Conservation (phyloP, 1,139 yeast species). For the Tardiomyces depauwii region DNA sequence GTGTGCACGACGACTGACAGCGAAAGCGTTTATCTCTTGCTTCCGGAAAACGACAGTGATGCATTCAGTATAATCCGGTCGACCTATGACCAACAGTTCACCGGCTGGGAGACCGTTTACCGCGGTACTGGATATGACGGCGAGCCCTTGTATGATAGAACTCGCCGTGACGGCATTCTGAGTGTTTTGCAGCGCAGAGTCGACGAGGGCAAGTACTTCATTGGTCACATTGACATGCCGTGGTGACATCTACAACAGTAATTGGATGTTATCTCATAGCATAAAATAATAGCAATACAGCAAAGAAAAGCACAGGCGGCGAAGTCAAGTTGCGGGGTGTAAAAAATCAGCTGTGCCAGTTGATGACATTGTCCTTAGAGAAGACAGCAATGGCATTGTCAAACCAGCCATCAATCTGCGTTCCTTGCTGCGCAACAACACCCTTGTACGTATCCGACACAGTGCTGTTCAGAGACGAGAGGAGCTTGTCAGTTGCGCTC, state of each 20-base stretch:
- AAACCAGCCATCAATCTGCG: conserved; percentile 12
- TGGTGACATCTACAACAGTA: not conserved
- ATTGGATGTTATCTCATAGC: not conserved
- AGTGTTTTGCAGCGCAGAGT: not conserved
- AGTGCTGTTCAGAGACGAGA: conserved; percentile 7
- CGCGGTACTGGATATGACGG: not conserved
- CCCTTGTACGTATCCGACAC: conserved; percentile 4
- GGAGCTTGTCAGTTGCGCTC: conserved; percentile 6
- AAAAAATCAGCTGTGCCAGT: not conserved
- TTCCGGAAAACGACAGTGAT: not conserved
- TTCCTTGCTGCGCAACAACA: conserved; percentile 7
- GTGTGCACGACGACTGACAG: not conserved
- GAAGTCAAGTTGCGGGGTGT: not conserved
- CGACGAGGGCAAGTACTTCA: not conserved
- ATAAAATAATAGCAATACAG: not conserved
- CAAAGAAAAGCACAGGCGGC: not conserved
- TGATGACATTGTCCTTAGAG: not conserved
- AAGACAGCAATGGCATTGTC: conserved; percentile 4
- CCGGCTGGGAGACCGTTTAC: not conserved
- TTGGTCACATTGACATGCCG: not conserved
- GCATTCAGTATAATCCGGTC: not conserved
- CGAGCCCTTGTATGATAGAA: not conserved
- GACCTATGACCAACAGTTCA: not conserved
- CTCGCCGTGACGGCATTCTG: not conserved
- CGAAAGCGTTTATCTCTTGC: not conserved